Conservation (phyloP, 2,329 filamentous ascomycete genomes). For the Fusarium sp. region DNA sequence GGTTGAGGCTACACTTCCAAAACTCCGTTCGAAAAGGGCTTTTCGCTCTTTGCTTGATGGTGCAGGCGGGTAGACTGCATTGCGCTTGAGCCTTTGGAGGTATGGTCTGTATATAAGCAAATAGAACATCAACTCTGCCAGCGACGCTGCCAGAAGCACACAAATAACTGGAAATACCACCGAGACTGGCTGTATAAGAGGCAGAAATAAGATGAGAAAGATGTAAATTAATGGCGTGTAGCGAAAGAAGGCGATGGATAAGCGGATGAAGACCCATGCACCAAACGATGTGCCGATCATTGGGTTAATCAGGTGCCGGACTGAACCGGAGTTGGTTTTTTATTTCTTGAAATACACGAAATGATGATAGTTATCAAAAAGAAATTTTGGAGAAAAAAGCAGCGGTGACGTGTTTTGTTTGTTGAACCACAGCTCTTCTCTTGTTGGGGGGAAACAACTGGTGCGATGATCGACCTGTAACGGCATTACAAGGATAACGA, state of each 20-base stretch:
- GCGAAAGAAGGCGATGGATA: slow-evolving; percentile 59
- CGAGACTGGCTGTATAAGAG: slow-evolving; percentile 36
- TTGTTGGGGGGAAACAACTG: slow-evolving; percentile 30
- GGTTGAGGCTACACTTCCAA: slow-evolving; percentile 66
- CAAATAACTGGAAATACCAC: slow-evolving; percentile 29
- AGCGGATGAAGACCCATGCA: slow-evolving; percentile 61
- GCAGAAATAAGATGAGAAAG: slow-evolving; percentile 47
- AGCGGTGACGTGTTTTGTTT: slow-evolving; percentile 31
- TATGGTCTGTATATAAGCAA: slow-evolving; percentile 60
- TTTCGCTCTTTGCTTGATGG: slow-evolving; percentile 62
- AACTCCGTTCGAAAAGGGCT: slow-evolving; percentile 68
- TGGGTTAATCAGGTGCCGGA: slow-evolving; percentile 5
- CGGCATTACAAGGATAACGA: slow-evolving; percentile 25
- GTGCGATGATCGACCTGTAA: slow-evolving; percentile 9
- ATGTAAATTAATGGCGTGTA: slow-evolving; percentile 60
- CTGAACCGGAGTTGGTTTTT: slow-evolving; percentile 1
- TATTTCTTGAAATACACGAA: background rate
- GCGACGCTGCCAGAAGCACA: slow-evolving; percentile 50
- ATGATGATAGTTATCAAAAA: background rate
- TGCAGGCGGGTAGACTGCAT: slow-evolving; percentile 58
- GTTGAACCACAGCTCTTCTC: slow-evolving; percentile 25
- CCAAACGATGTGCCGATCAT: slow-evolving; percentile 56
- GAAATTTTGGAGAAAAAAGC: background rate
- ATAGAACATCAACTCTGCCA: slow-evolving; percentile 60
- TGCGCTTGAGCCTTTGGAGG: slow-evolving; percentile 54